Percentiles rank a stretch among this genome's conserved stretches.
Conservation (phyloP, 2,329 filamentous ascomycete species). For the Arthrobotrys iridis region DNA sequence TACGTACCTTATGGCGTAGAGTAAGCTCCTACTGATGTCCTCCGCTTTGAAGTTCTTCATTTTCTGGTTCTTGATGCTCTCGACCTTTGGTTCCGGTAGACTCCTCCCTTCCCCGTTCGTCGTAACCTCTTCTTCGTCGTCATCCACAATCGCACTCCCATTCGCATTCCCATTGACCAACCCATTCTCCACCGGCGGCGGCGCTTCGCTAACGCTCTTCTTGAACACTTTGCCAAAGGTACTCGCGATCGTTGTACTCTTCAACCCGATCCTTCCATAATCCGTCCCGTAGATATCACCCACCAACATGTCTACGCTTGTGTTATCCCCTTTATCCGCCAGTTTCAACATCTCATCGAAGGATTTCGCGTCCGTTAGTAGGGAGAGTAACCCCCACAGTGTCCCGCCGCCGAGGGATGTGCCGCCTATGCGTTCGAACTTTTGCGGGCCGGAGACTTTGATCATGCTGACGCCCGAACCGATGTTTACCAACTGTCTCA, state of each 20-base stretch:
- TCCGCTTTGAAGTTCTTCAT: constrained; percentile 72
- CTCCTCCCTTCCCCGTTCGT: background rate
- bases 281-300: constrained; percentile 97
- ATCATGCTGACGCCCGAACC: constrained; percentile 97
- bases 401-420: constrained; percentile 87
- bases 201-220: constrained; percentile 66
- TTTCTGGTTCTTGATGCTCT: constrained; percentile 27
- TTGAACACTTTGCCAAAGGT: constrained; percentile 97
- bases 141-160: constrained; percentile 65
- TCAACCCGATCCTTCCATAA: constrained; percentile 94
- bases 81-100: constrained; percentile 14
- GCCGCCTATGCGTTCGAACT: constrained; percentile 90
- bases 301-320: constrained; percentile 93
- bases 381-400: constrained; percentile 90
- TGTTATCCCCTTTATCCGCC: constrained; percentile 90
- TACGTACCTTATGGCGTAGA: constrained; percentile 81
- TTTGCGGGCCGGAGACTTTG: constrained; percentile 88
- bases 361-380: constrained; percentile 90
- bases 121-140: background rate
- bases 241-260: constrained; percentile 93
- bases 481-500: constrained; percentile 81
- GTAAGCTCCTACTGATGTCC: constrained; percentile 87
- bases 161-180: constrained; percentile 78
- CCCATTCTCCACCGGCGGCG: constrained; percentile 67
- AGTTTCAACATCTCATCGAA: constrained; percentile 92